Evolutionary conservation across 345 rosid genomes (phyloP).

Genomic region (Alliaria petiolata): DNA sequence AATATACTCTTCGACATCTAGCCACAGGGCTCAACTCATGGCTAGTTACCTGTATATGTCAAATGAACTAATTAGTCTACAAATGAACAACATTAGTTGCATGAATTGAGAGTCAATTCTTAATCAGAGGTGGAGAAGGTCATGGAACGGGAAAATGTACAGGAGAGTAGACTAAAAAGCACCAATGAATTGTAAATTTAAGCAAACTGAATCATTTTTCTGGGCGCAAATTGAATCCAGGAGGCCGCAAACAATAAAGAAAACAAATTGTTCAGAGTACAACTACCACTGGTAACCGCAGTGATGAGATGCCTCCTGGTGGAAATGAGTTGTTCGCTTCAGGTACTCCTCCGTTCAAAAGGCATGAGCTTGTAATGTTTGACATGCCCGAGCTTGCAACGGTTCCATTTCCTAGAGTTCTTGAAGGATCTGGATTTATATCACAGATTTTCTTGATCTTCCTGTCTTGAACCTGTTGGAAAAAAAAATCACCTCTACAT

Average conservation of each 20-base stretch:
- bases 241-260: too few relatives aligned
- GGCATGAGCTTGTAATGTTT: too few relatives aligned
- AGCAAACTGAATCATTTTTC: not conserved
- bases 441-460: slow-evolving; percentile 84
- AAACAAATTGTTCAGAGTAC: slow-evolving; percentile 18
- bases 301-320: slow-evolving; percentile 70
- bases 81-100: slow-evolving; percentile 1
- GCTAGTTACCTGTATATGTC: slow-evolving; percentile 61
- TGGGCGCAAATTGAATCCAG: too few relatives aligned
- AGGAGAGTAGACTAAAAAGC: not conserved
- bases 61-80: slow-evolving; percentile 15
- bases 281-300: slow-evolving; percentile 91
- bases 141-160: not conserved
- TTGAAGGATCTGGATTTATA: slow-evolving; percentile 67
- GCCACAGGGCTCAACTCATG: slow-evolving; percentile 81
- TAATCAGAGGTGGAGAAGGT: slow-evolving; percentile 2
- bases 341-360: slow-evolving; percentile 63
- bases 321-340: too few relatives aligned
- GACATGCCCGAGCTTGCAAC: too few relatives aligned
- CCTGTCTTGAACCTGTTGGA: slow-evolving; percentile 92
- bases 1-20: slow-evolving; percentile 91
- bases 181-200: slow-evolving; percentile 1
- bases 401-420: slow-evolving; percentile 63
- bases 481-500: not conserved
- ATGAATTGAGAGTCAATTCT: not conserved